Evolutionary conservation across 495 filamentous ascomycete genomes (phyloP).

Genomic region (Melanomma pulvis-pyrius): DNA sequence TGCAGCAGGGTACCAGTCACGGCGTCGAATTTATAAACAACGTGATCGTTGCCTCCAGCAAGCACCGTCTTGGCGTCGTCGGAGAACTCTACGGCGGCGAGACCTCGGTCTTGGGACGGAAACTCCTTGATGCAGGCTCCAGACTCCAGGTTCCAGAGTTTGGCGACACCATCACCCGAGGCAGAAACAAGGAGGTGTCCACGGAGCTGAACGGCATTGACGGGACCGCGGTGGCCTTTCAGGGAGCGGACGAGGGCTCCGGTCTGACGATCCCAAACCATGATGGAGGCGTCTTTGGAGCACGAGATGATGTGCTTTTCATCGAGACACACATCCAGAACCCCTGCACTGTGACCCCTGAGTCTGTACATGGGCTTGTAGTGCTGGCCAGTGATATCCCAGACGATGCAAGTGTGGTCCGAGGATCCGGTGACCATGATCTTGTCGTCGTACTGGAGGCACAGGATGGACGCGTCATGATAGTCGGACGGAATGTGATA

Average conservation of each 20-base stretch:
- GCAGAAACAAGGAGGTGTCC: slow-evolving; percentile 90
- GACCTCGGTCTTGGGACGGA: slow-evolving; percentile 78
- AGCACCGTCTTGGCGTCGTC: slow-evolving; percentile 87
- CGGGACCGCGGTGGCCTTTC: slow-evolving; percentile 81
- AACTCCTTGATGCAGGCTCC: slow-evolving; percentile 88
- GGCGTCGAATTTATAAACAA: slow-evolving; percentile 92
- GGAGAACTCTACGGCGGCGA: slow-evolving; percentile 94
- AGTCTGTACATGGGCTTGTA: slow-evolving; percentile 81
- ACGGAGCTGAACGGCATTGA: slow-evolving; percentile 92
- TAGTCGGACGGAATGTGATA: slow-evolving; percentile 48
- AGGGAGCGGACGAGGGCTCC: slow-evolving; percentile 73
- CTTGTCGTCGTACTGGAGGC: slow-evolving; percentile 87
- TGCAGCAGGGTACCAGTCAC: slow-evolving; percentile 81
- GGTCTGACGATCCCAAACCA: slow-evolving; percentile 86
- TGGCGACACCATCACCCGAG: slow-evolving; percentile 88
- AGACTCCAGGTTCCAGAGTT: slow-evolving; percentile 89
- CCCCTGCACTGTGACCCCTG: slow-evolving; percentile 75
- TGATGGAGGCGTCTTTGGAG: slow-evolving; percentile 90
- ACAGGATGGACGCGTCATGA: slow-evolving; percentile 89
- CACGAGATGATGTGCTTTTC: slow-evolving; percentile 90
- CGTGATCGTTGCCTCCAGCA: slow-evolving; percentile 89
- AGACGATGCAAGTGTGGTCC: slow-evolving; percentile 88
- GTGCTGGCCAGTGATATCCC: slow-evolving; percentile 65
- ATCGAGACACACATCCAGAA: slow-evolving; percentile 91
- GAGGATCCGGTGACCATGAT: slow-evolving; percentile 95